Percentiles rank a stretch among this genome's conserved stretches.
Conservation (phyloP, 2,329 filamentous ascomycete genomes). For the Cytospora piceae region DNA sequence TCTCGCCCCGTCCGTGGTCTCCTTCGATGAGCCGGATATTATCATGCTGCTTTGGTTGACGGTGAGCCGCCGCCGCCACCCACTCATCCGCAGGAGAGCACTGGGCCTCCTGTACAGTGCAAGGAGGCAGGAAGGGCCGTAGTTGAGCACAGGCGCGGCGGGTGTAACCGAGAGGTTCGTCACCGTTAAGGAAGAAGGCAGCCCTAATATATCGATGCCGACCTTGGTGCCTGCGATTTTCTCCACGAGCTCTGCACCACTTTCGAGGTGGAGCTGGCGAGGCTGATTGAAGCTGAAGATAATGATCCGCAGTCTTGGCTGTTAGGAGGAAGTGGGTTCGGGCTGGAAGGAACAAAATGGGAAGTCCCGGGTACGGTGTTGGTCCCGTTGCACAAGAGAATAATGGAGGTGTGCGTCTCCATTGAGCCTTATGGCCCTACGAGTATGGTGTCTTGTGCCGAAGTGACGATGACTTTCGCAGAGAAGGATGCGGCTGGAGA, state of each 20-base stretch:
- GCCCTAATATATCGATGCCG: neutral
- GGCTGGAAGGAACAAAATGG: slow-evolving; percentile 9
- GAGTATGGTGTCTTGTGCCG: slow-evolving; percentile 12
- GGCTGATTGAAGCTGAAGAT: slow-evolving; percentile 21
- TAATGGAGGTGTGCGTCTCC: slow-evolving; percentile 5
- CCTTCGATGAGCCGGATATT: slow-evolving; percentile 40
- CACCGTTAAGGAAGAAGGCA: slow-evolving; percentile 31
- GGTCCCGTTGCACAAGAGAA: slow-evolving; percentile 14
- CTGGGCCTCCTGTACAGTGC: slow-evolving; percentile 34
- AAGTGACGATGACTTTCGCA: slow-evolving; percentile 14
- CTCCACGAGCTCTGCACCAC: slow-evolving; percentile 2
- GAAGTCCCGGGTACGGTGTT: slow-evolving; percentile 6
- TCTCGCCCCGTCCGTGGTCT: slow-evolving; percentile 32
- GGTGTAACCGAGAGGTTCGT: slow-evolving; percentile 35
- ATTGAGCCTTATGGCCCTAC: slow-evolving; percentile 20
- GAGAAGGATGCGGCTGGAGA: neutral
- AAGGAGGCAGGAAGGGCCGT: slow-evolving; percentile 41
- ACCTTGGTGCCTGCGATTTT: neutral
- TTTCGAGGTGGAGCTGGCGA: slow-evolving; percentile 7
- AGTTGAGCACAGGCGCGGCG: slow-evolving; percentile 39
- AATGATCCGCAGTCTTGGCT: slow-evolving; percentile 13
- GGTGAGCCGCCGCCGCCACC: slow-evolving; percentile 39
- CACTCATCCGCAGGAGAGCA: slow-evolving; percentile 36
- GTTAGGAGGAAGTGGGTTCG: neutral
- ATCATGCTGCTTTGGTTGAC: slow-evolving; percentile 39